phyloP scores from a whole-genome alignment of 495 filamentous ascomycete genomes.

The Cairneyella variabilis region DNA sequence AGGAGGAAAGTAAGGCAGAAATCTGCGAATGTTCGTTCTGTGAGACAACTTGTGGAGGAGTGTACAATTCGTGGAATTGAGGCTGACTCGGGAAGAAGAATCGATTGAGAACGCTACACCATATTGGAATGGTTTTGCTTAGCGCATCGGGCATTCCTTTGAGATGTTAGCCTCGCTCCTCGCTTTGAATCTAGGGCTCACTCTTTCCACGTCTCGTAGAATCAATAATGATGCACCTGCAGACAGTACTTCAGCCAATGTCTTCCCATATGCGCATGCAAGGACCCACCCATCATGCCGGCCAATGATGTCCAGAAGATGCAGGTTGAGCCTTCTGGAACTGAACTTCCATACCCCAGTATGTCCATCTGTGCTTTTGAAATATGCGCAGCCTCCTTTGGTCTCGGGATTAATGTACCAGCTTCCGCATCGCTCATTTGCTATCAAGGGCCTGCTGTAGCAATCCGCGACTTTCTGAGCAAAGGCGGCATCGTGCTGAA shows the following conservation, averaged over 20 bases:
- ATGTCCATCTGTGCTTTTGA: slow-evolving; percentile 98
- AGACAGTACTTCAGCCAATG: neutral
- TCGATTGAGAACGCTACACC: slow-evolving; percentile 81
- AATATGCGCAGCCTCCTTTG: slow-evolving; percentile 77
- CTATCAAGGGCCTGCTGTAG: slow-evolving; percentile 70
- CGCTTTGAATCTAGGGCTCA: slow-evolving; percentile 29
- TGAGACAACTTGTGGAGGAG: slow-evolving; percentile 64
- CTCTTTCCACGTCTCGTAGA: slow-evolving; percentile 91
- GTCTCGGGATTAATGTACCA: slow-evolving; percentile 79
- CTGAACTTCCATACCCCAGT: slow-evolving; percentile 86
- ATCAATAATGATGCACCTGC: slow-evolving; percentile 86
- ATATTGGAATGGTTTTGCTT: slow-evolving; percentile 90
- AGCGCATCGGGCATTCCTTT: slow-evolving; percentile 87
- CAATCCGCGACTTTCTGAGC: slow-evolving; percentile 49
- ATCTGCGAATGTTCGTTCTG: slow-evolving; percentile 79
- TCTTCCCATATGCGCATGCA: neutral
- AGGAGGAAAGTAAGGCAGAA: slow-evolving; percentile 57
- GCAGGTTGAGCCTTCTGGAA: slow-evolving; percentile 76
- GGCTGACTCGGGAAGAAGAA: slow-evolving; percentile 62
- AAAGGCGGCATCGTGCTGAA: slow-evolving; percentile 65
- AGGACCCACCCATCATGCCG: slow-evolving; percentile 55
- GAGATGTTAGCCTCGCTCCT: neutral
- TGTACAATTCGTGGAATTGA: slow-evolving; percentile 50
- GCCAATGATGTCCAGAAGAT: slow-evolving; percentile 62
- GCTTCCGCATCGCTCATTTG: slow-evolving; percentile 90